Percentiles rank a stretch among this genome's conserved stretches.
These are phyloP conservation scores for Citrus sp. DNA, from an alignment of 345 rosid species.

Conservation along the genomic window DNA sequence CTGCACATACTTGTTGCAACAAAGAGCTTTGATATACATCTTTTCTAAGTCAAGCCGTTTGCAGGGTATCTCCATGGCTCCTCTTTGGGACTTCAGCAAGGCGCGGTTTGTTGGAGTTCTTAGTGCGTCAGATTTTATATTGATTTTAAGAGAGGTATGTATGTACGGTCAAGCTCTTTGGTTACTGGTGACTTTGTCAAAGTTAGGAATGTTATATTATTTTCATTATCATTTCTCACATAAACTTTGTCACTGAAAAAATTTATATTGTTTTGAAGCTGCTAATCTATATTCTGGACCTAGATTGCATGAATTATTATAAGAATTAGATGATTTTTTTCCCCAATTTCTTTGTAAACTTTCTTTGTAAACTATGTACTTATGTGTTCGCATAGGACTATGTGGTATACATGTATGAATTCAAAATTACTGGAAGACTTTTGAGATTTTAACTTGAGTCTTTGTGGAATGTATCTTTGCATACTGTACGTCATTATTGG, in stretches of 20 bases:
- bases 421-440: not conserved
- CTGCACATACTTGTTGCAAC: constrained; percentile 20
- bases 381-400: not conserved
- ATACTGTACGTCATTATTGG: not conserved
- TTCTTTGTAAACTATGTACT: not conserved
- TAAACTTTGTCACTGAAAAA: not conserved
- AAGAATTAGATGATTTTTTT: not conserved
- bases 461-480: constrained; percentile 1
- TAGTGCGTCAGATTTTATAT: constrained; percentile 61
- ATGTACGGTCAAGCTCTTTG: not conserved
- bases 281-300: not conserved
- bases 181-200: constrained; percentile 4
- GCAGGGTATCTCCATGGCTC: constrained; percentile 68
- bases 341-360: not conserved
- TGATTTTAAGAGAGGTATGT: constrained; percentile 70
- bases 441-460: not conserved
- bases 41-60: constrained; percentile 32
- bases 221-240: not conserved
- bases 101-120: constrained; percentile 75
- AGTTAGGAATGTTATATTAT: not conserved
- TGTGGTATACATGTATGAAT: not conserved
- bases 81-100: constrained; percentile 66
- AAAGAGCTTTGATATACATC: constrained; percentile 22
- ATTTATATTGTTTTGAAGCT: not conserved
- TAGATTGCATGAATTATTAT: not conserved